A percentile compares a stretch with the other conserved stretches of the same genome.
Evolutionary conservation across 768 basidiomycete species (phyloP).

Genomic region (Kondoa subrosea): DNA sequence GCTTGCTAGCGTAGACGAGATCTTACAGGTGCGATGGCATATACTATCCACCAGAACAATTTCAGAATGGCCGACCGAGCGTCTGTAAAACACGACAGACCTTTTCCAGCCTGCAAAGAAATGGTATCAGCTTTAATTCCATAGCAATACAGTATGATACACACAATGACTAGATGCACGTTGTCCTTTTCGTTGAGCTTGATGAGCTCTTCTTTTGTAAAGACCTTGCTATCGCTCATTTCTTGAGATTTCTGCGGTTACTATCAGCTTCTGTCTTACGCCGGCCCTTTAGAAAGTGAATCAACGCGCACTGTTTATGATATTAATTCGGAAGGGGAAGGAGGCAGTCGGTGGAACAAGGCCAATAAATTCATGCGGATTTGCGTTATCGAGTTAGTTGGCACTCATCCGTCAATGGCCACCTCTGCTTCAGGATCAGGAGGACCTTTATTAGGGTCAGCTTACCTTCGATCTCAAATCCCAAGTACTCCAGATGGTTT

Average conservation of each 20-base stretch:
- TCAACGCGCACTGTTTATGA: too few relatives aligned
- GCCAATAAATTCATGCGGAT: neutral
- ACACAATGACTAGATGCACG: constrained; percentile 65
- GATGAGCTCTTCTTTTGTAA: constrained; percentile 36
- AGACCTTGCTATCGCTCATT: constrained; percentile 26
- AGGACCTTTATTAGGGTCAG: neutral
- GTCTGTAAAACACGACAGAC: neutral
- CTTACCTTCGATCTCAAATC: neutral
- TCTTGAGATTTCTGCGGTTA: constrained; percentile 10
- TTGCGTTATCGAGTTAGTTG: too few relatives aligned
- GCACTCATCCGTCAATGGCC: neutral
- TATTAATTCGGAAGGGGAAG: neutral
- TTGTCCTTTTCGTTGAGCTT: constrained; percentile 64
- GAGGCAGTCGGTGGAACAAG: too few relatives aligned
- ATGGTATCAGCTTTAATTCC: neutral
- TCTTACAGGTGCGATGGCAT: constrained; percentile 75
- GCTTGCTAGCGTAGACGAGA: too few relatives aligned
- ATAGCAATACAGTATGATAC: constrained; percentile 46
- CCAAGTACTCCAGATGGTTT: neutral
- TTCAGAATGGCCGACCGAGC: neutral
- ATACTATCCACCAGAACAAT: constrained; percentile 43
- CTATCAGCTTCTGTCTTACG: neutral
- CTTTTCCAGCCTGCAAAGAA: neutral
- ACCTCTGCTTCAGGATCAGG: neutral
- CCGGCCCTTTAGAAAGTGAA: neutral